These are phyloP conservation scores for Plantago major DNA, from an alignment of 257 asterid genomes.

Conservation along the genomic window DNA sequence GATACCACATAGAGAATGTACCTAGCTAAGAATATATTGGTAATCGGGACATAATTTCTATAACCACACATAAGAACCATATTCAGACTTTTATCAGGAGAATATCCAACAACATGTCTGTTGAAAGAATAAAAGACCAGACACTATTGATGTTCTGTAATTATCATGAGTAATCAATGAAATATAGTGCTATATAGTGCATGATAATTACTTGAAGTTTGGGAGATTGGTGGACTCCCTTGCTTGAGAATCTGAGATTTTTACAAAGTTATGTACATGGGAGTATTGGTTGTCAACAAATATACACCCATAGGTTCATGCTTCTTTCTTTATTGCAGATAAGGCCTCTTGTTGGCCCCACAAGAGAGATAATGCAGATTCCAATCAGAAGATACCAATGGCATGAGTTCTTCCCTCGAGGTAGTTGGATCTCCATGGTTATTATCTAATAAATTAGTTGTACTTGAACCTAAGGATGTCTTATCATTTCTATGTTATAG, in stretches of 20 bases:
- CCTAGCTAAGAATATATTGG: too few species aligned
- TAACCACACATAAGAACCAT: too few species aligned
- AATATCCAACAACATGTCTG: too few species aligned
- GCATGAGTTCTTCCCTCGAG: conserved; percentile 99
- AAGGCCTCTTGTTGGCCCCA: conserved; percentile 80
- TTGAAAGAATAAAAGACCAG: too few species aligned
- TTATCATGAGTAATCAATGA: too few species aligned
- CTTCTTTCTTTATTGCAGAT: conserved; percentile 53
- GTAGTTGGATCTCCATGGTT: conserved; percentile 32
- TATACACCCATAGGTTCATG: neutral
- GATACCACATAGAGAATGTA: too few species aligned
- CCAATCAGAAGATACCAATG: conserved; percentile 46
- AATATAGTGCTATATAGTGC: neutral
- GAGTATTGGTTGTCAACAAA: conserved; percentile 4
- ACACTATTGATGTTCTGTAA: too few species aligned
- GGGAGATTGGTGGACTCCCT: neutral
- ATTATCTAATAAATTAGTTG: conserved; percentile 9
- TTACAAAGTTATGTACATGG: neutral
- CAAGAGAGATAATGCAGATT: conserved; percentile 73
- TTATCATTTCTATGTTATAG: conserved; percentile 32
- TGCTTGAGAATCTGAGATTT: neutral
- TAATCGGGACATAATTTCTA: too few species aligned
- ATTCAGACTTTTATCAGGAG: too few species aligned
- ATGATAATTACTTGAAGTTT: neutral
- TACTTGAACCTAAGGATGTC: conserved; percentile 7